phyloP scores from a whole-genome alignment of 495 filamentous ascomycete species.

The Cairneyella variabilis region DNA sequence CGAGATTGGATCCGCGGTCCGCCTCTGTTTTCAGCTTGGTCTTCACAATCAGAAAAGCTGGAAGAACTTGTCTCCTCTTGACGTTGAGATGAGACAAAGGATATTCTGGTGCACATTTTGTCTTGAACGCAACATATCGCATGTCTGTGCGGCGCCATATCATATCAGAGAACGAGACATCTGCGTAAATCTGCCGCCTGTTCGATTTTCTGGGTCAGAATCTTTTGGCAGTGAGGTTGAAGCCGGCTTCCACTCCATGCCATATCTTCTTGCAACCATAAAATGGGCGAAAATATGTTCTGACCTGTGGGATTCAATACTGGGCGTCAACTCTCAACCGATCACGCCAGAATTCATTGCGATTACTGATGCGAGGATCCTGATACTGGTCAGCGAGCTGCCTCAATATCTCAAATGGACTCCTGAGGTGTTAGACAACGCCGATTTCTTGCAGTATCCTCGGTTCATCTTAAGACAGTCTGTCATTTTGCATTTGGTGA shows the following conservation, averaged over 20 bases:
- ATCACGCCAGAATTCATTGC: not conserved
- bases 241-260: not conserved
- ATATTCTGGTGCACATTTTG: conserved; percentile 1
- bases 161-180: not conserved
- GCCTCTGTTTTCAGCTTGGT: conserved; percentile 2
- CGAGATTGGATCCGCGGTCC: not conserved
- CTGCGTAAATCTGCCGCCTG: not conserved
- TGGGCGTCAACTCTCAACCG: not conserved
- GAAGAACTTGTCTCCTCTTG: not conserved
- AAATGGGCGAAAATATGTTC: not conserved
- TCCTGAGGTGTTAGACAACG: no score
- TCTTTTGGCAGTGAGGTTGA: no score
- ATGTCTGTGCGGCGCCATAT: not conserved
- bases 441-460: no score
- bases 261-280: conserved; percentile 1
- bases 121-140: not conserved
- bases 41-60: not conserved
- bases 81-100: not conserved
- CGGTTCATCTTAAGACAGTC: no score
- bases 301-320: not conserved
- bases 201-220: not conserved
- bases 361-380: not conserved
- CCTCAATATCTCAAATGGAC: not conserved
- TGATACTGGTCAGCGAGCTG: not conserved
- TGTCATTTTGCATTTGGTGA: no score